Conservation (phyloP, 495 filamentous ascomycete genomes). For the Daldinia caldariorum region DNA sequence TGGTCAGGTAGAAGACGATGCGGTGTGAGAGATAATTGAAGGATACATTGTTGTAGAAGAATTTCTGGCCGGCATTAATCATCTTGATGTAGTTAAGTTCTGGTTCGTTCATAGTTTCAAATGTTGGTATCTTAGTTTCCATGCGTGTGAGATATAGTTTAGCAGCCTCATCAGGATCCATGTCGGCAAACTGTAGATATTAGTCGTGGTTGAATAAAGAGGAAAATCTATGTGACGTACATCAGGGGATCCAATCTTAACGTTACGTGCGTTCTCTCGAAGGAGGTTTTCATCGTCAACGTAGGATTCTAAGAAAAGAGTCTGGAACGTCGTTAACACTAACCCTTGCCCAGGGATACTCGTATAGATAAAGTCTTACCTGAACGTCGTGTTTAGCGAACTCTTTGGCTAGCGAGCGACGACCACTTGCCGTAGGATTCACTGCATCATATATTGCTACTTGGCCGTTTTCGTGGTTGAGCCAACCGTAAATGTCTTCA, state of each 20-base stretch:
- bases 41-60: constrained; percentile 92
- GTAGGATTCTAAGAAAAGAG: constrained; percentile 94
- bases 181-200: constrained; percentile 76
- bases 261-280: constrained; percentile 94
- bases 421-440: constrained; percentile 87
- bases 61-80: constrained; percentile 94
- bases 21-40: constrained; percentile 96
- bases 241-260: constrained; percentile 99
- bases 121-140: constrained; percentile 89
- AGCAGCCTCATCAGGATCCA: constrained; percentile 90
- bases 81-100: constrained; percentile 99
- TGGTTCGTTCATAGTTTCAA: constrained; percentile 94
- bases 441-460: constrained; percentile 99
- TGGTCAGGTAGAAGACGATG: constrained; percentile 97
- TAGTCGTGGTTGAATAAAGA: constrained; percentile 35
- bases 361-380: constrained; percentile 56
- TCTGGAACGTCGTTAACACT: constrained; percentile 60
- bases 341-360: constrained; percentile 1
- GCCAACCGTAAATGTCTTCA: constrained; percentile 94
- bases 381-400: constrained; percentile 96
- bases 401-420: constrained; percentile 88
- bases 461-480: constrained; percentile 97
- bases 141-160: constrained; percentile 90
- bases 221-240: constrained; percentile 57
- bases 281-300: constrained; percentile 94